Conservation (phyloP, 2,329 filamentous ascomycete genomes). For the Microdochium paspali region DNA sequence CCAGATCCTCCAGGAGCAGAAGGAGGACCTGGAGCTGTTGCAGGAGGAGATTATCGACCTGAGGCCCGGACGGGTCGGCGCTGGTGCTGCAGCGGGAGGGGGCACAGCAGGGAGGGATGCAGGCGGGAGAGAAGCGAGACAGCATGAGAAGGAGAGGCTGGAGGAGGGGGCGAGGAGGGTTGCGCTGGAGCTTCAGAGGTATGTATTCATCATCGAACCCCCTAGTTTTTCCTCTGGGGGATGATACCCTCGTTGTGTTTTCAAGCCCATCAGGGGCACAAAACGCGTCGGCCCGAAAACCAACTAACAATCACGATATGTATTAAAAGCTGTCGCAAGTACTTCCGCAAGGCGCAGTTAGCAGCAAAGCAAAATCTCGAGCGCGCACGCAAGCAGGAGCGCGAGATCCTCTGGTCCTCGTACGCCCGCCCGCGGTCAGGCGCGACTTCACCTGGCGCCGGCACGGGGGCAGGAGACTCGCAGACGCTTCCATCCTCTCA, state of each 20-base stretch:
- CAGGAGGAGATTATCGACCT: constrained; percentile 70
- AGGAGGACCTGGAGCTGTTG: constrained; percentile 77
- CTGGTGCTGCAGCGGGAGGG: constrained; percentile 16
- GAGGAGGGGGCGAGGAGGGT: constrained; percentile 58
- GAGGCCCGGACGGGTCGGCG: constrained; percentile 27
- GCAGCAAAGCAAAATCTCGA: constrained; percentile 68
- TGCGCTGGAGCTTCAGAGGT: constrained; percentile 63
- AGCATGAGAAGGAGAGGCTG: constrained; percentile 56
- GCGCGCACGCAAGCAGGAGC: constrained; percentile 64
- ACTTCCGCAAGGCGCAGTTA: constrained; percentile 76
- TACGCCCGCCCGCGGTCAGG: constrained; percentile 36
- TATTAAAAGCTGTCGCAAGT: constrained; percentile 39
- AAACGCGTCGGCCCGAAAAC: no score
- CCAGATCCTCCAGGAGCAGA: constrained; percentile 63
- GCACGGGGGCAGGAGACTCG: not conserved
- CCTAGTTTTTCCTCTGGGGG: no score
- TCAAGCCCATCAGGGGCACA: no score
- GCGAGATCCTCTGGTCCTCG: constrained; percentile 63
- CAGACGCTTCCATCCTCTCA: constrained; percentile 4
- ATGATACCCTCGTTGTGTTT: no score
- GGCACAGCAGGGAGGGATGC: constrained; percentile 37
- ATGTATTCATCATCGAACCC: constrained; percentile 11
- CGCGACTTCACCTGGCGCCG: constrained; percentile 21
- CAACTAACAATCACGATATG: no score
- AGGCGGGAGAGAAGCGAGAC: no score